Base-by-base conservation (phyloP, 2,329 filamentous ascomycete genomes). In the Pseudogymnoascus sp. region DNA sequence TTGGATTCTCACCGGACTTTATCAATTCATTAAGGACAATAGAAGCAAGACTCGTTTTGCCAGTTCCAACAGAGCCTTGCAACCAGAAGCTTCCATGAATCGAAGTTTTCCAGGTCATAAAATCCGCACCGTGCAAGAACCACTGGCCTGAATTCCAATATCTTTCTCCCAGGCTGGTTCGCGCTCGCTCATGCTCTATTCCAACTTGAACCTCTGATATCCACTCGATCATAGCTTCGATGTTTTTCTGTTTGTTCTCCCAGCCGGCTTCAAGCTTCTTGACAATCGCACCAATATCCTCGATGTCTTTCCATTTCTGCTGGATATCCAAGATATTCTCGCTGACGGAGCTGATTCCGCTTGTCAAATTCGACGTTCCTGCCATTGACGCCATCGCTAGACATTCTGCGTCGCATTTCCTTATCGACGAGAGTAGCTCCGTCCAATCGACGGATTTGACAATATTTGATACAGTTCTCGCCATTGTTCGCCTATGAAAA, bases 141-240 rank as follows among this genome's bases (percentile, higher is more conserved):
- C 59, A 60, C 17, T 60, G 59, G 15, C 59, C 59, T 13, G 59
- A 17, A 50, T 60, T 15, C 59, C 59, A 60, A 31, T 60, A 60
- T 11, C 59, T 21, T 10, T 10, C 2, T 8, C 59, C 59, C 9
- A 60, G 59, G 17, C 36, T 60, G 21, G 59, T 54, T 61, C 61
- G 29, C 4, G 47, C 58, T n/a, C 59, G 39, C 35, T 60, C 58
- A 58, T 63, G 61, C 10, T 63, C 61, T 35, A 29, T 39, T 35
- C 61, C 61, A 21, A 60, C 58, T 44, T 57, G 61, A 29, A 58
- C 44, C n/a, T 60, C 59, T 24, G 61, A 63, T 5, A 63, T 58
- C 61, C 61, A 63, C 29, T 26, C 36, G 9, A 62, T 54, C 6
- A 62, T 36, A 24, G 17, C 31, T 13, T 26, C 15, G 36, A 26